Conservation (phyloP, 805 yeast species). For the Maudiozyma turicensis region DNA sequence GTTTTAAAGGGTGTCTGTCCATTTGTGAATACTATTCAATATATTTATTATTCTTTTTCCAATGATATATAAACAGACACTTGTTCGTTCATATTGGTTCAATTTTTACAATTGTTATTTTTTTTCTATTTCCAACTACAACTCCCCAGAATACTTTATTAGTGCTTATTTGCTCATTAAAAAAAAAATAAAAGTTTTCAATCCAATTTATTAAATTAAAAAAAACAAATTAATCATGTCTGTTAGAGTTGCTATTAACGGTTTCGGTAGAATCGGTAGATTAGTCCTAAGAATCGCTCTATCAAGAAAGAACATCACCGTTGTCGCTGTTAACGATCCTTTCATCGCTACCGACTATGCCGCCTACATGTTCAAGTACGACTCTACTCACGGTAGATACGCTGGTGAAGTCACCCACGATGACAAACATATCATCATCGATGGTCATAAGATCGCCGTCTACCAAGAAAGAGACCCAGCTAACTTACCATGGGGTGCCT, state of each 20-base stretch:
- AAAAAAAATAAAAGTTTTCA: too few species aligned
- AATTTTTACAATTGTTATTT: too few species aligned
- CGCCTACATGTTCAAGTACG: slow-evolving; percentile 67
- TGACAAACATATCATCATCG: slow-evolving; percentile 43
- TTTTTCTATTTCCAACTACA: too few species aligned
- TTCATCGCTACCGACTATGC: slow-evolving; percentile 61
- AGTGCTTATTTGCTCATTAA: too few species aligned
- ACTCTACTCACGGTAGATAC: slow-evolving; percentile 60
- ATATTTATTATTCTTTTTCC: too few species aligned
- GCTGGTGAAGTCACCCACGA: slow-evolving; percentile 47
- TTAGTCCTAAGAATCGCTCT: slow-evolving; percentile 56
- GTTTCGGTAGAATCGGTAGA: slow-evolving; percentile 68
- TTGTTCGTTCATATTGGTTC: too few species aligned
- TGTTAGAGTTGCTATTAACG: slow-evolving; percentile 52
- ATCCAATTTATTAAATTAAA: too few species aligned
- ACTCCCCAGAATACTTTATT: too few species aligned
- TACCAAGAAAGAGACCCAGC: slow-evolving; percentile 63
- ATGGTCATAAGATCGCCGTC: slow-evolving; percentile 41
- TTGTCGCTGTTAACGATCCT: slow-evolving; percentile 63
- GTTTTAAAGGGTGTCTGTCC: too few species aligned
- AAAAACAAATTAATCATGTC: slow-evolving; percentile 3
- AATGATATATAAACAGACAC: too few species aligned
- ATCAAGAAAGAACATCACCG: slow-evolving; percentile 41
- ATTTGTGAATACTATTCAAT: too few species aligned
- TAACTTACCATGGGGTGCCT: slow-evolving; percentile 57